Conservation (phyloP, 208 protist genomes). For the Naegleria lovaniensis region DNA sequence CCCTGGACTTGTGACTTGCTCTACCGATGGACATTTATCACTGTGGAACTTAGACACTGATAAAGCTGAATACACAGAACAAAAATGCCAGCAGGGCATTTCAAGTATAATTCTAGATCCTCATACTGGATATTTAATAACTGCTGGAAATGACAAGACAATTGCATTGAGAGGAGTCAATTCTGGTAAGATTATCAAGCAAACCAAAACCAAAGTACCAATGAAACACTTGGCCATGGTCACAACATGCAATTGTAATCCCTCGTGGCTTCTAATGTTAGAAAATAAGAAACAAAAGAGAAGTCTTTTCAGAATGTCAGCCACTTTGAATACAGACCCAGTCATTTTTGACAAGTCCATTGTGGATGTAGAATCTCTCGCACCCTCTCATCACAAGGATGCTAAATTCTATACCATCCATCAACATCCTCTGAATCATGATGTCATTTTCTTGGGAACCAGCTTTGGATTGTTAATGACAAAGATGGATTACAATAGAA, state of each 20-base stretch:
- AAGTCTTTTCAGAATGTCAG: background rate
- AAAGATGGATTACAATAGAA: background rate
- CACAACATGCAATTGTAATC: background rate
- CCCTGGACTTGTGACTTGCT: background rate
- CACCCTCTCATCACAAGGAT: background rate
- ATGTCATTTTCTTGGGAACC: background rate
- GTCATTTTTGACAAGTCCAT: background rate
- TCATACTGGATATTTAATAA: background rate
- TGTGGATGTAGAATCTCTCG: background rate
- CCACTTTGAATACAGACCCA: background rate
- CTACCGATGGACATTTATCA: background rate
- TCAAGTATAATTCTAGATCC: background rate
- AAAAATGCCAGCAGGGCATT: background rate
- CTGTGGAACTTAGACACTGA: background rate
- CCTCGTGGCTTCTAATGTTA: background rate
- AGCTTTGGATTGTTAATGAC: background rate
- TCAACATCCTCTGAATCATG: slow-evolving; percentile 6
- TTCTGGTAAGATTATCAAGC: background rate
- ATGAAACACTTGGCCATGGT: background rate
- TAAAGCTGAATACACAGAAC: background rate
- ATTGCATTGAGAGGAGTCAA: background rate
- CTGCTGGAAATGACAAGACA: background rate
- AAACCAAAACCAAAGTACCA: background rate
- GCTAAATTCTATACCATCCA: background rate
- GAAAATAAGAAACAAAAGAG: slow-evolving; percentile 15